Conservation (phyloP, 228 moss, liverwort and hornwort species). For the Sphagnum fallax region DNA sequence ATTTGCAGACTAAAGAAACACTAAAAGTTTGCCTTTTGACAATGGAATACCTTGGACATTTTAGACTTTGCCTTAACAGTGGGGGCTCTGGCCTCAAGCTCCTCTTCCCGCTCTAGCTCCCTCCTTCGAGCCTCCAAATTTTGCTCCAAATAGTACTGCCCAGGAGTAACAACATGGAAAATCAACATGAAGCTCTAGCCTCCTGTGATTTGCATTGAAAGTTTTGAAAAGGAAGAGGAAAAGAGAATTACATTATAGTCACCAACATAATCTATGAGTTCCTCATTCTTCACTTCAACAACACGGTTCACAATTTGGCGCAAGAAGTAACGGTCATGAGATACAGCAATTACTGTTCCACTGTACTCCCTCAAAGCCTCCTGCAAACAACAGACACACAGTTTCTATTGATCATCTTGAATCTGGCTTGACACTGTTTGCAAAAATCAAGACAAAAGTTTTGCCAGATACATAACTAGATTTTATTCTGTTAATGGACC, state of each 20-base stretch:
- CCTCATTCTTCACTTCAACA: slow-evolving; percentile 60
- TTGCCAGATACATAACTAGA: no score
- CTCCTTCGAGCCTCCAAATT: slow-evolving; percentile 83
- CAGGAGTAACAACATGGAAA: no score
- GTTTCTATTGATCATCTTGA: no score
- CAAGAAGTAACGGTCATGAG: slow-evolving; percentile 92
- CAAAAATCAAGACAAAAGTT: no score
- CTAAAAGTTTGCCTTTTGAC: no score
- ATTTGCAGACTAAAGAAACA: no score
- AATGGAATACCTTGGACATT: slow-evolving; percentile 60
- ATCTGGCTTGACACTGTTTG: no score
- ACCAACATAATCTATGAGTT: slow-evolving; percentile 74
- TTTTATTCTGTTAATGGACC: no score
- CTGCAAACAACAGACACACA: slow-evolving; percentile 7
- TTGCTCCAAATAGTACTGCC: slow-evolving; percentile 84
- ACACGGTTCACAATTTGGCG: slow-evolving; percentile 97
- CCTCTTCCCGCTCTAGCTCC: slow-evolving; percentile 83
- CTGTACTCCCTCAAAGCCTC: slow-evolving; percentile 91
- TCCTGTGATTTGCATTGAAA: no score
- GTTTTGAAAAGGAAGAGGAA: no score
- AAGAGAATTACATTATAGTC: slow-evolving; percentile 54
- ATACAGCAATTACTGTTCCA: slow-evolving; percentile 88
- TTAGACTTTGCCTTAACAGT: slow-evolving; percentile 92
- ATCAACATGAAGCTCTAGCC: no score
- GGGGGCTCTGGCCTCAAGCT: slow-evolving; percentile 72